Base-by-base conservation (phyloP, 306 rosid genomes). In the Gynostemma pentaphyllum region DNA sequence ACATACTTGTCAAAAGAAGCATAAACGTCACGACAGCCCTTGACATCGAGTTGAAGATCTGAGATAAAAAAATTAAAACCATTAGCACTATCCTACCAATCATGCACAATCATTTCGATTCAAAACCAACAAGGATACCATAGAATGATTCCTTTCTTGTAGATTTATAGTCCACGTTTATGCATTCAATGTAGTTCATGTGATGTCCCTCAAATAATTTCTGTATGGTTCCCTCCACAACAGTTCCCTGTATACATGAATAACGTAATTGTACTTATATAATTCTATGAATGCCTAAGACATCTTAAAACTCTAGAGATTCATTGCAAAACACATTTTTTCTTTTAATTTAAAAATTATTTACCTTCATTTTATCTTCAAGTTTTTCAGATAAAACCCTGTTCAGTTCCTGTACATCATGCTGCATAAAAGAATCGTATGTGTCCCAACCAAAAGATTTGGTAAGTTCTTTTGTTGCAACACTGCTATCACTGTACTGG, bases 41-140 rank as follows among this genome's bases (percentile, higher is more conserved):
- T 94, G 73, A 94, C 99, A 79, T 94, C 99, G 56, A 94, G 99
- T 80, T 94, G 99, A 74, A 94, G 99, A 70, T 94, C 99, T 94
- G 83, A 66, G 46, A 64, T 41, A 2, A 66, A 48, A 49, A 28
- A 18, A 36, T 30, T 49, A 49, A 13, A 60, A 60, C 76, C 18
- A 66, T 6, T 59, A 41, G 22, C 51, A 7, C 12, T 54, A 50
- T 57, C 48, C 8, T 50, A 47, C 50, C 55, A 29, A 76, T 68
- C 13, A 10, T 8, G 65, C 16, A 60, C 22, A 13, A 2, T 39
- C 32, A 56, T 42, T 12, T 39, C 46, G 28, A 24, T 12, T 22
- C 18, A 29, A 18, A 47, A 16, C 40, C 16, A 16, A 30, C 68
- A 66, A 30, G 40, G 28, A 70, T 86, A 94, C 99, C 99, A 83